Evolutionary conservation across 371 early-diverging fungal genomes (phyloP), one percentile per base, ranked within the genome.

Genomic region (Capillidium rhysosporum): DNA sequence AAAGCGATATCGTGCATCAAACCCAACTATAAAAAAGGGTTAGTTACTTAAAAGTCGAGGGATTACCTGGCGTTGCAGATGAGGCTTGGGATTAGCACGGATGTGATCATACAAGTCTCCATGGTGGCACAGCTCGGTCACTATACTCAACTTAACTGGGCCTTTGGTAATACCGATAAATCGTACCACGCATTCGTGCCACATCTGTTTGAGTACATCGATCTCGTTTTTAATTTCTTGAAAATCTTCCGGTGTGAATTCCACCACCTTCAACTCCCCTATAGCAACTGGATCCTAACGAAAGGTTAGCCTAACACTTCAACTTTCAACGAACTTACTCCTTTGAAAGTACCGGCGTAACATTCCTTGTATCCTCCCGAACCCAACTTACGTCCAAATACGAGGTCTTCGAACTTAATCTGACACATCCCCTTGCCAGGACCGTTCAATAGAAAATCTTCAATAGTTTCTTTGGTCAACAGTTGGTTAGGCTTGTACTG

Each of bases 311-410:
- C n/a, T n/a, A n/a, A n/a, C n/a, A n/a, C n/a, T 26, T 9, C 8
- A 47, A 26, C 12, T 21, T 1, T 30, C 9, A 25, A 25, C 24
- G n/a, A 38, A 18, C 64, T 67, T 69, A 72, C 79, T 20, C 73
- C 78, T 57, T 70, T 65, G 56, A 79, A 79, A 23, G 59, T 67
- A 44, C 82, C 80, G 0, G 67, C 66, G 64, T 70, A 84, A 57
- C 82, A 82, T 59, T 82, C 85, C 61, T 84, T 84, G 66, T 81
- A 84, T 9, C 82, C 85, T 40, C 85, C 85, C n/a, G 80, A 72
- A 3, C 82, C 82, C n/a, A 84, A 62, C 57, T 81, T 80, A 31
- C 65, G 63, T 5, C 80, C 79, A 28, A 81, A 48, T 8, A 58
- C 61, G 7, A 84, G 16, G 16, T 47, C 48, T 2, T 23, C 4